Base-by-base conservation (phyloP, 371 early-diverging fungal species). In the Catenaria anguillulae region DNA sequence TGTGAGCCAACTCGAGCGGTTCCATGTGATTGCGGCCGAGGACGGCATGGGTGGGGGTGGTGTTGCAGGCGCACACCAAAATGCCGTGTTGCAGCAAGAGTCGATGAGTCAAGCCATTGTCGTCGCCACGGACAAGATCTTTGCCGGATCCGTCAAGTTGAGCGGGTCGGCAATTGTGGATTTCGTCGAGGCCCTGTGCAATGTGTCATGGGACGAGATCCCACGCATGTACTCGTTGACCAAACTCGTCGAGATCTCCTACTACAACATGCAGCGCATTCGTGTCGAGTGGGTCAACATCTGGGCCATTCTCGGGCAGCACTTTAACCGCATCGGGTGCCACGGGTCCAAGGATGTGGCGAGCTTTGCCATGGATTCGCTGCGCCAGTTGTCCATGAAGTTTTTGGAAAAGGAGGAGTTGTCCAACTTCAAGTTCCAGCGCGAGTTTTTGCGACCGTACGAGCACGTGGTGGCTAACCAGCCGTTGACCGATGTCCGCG, bases 261-360 rank as follows among this genome's bases (percentile, higher is more conserved):
- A 92, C 77, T 95, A 93, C 79, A 95, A 95, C 75, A 95, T 95
- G 96, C 84, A 82, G 55, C 89, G 96, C 77, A 95, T 95, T 67
- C 84, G 93, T 70, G 81, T 93, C 65, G 96, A 95, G 72, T 95
- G 96, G 96, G 85, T 89, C 45, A 84, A 90, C 65, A 84, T 93
- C 48, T 95, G 96, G 96, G 84, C 85, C 1, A 87, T 93, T 21
- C 75, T 95, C 2, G 92, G 93, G 0, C 87, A 88, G 36, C 86
- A 90, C 67, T 93, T 92, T 65, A 89, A 90, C 71, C 84, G 87
- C 65, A 93, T 92, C 24, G 93, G 92, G 3, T 90, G 89, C 52
- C 85, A 92, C 64, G 78, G 82, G 34, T 89, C 92, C 74, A 77
- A 86, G 33, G 84, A 86, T 29, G 90, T 93, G 1, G 88, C 85